phyloP scores from a whole-genome alignment of 2,329 filamentous ascomycete genomes.

The Colletotrichum filicis region DNA sequence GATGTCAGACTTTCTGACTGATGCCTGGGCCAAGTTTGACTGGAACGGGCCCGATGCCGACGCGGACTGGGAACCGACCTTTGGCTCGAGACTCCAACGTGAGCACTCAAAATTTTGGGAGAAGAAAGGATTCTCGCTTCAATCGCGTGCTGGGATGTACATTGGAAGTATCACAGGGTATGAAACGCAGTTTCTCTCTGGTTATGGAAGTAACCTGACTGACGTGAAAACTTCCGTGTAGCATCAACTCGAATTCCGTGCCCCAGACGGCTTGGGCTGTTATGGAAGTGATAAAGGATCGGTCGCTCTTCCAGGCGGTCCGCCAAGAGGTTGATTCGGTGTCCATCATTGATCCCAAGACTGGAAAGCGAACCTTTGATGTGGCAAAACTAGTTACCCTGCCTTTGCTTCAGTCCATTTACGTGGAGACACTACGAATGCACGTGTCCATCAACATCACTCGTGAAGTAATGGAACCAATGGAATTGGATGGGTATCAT shows the following conservation, averaged over 20 bases:
- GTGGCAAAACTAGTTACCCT: constrained; percentile 33
- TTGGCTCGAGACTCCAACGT: constrained; percentile 39
- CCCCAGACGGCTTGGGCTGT: constrained; percentile 42
- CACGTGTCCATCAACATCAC: constrained; percentile 40
- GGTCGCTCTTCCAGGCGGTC: constrained; percentile 35
- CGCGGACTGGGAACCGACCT: constrained; percentile 42
- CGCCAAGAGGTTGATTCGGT: constrained; percentile 37
- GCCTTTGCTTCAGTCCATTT: constrained; percentile 42
- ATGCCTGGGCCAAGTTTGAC: constrained; percentile 35
- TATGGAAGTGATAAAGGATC: constrained; percentile 42
- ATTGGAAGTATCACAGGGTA: constrained; percentile 6
- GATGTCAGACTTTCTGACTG: constrained; percentile 21
- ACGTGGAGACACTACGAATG: constrained; percentile 40
- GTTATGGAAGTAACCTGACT: not conserved
- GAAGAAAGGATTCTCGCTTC: constrained; percentile 33
- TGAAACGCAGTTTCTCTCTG: no score
- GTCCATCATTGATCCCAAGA: constrained; percentile 13
- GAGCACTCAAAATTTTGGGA: constrained; percentile 37
- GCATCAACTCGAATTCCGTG: constrained; percentile 42
- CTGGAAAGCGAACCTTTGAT: constrained; percentile 33
- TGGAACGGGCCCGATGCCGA: constrained; percentile 34
- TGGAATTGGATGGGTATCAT: constrained; percentile 33
- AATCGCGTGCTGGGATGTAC: constrained; percentile 25
- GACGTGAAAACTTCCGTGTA: not conserved
- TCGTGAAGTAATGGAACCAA: constrained; percentile 37